phyloP scores from a whole-genome alignment of 371 early-diverging fungal species.

The Zopfochytrium polystomum region DNA sequence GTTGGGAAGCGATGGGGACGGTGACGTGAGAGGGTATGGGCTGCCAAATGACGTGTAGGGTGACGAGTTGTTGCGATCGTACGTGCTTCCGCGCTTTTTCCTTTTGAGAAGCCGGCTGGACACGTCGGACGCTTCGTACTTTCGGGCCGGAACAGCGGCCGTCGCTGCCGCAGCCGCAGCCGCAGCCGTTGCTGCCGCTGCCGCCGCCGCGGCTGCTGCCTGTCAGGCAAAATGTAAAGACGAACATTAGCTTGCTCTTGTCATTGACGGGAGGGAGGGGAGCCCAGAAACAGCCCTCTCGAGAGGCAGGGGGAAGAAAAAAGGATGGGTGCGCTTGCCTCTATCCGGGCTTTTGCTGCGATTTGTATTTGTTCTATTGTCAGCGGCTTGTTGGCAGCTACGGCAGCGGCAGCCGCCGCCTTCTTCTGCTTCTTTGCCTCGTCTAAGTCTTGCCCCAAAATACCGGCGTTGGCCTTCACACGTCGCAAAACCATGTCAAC shows the following conservation, averaged over 20 bases:
- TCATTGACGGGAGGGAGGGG: not conserved
- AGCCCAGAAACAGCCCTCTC: too few species aligned
- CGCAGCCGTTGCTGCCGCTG: not conserved
- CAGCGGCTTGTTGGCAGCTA: slow-evolving; percentile 2
- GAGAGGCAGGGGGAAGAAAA: too few species aligned
- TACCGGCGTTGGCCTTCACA: not conserved
- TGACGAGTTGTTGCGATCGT: not conserved
- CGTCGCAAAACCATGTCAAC: not conserved
- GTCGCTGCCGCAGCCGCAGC: not conserved
- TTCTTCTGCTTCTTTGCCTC: not conserved
- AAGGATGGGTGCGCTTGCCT: slow-evolving; percentile 15
- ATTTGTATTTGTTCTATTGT: slow-evolving; percentile 19
- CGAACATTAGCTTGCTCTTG: not conserved
- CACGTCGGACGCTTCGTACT: not conserved
- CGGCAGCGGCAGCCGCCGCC: not conserved
- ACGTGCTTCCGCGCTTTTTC: not conserved
- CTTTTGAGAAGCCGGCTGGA: not conserved
- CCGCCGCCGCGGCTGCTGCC: not conserved
- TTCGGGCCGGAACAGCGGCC: not conserved
- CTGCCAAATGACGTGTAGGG: not conserved
- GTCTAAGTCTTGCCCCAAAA: not conserved
- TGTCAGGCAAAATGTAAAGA: not conserved
- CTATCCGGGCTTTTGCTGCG: slow-evolving; percentile 15
- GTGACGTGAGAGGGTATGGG: not conserved
- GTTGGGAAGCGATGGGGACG: not conserved